Evolutionary conservation across 352 stramenopile genomes (phyloP).

Genomic region (Globisporangium paddicum): DNA sequence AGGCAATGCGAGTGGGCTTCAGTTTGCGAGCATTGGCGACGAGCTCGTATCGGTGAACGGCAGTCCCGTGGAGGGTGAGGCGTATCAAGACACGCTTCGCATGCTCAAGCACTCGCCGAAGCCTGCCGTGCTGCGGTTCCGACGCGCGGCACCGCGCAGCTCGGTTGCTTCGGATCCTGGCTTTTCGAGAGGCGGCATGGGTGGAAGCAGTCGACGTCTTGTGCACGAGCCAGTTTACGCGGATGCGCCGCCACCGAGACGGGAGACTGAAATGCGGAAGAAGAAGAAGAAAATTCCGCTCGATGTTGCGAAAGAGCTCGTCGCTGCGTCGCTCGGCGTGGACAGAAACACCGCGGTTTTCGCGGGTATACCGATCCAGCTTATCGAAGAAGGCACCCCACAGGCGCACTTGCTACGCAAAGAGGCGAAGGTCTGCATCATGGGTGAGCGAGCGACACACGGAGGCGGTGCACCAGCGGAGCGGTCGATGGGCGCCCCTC

Average conservation of each 20-base stretch:
- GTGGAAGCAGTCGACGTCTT: slow-evolving; percentile 22
- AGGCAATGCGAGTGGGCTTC: slow-evolving; percentile 71
- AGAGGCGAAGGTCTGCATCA: slow-evolving; percentile 78
- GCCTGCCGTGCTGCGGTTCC: slow-evolving; percentile 76
- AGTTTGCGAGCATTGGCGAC: slow-evolving; percentile 79
- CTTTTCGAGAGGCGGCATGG: slow-evolving; percentile 34
- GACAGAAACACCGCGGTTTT: slow-evolving; percentile 66
- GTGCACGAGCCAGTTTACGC: slow-evolving; percentile 36
- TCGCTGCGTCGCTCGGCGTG: slow-evolving; percentile 70
- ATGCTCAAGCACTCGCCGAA: slow-evolving; percentile 88
- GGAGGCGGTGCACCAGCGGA: not conserved
- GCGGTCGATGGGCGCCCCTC: not conserved
- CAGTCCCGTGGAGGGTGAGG: slow-evolving; percentile 66
- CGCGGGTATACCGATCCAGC: slow-evolving; percentile 62
- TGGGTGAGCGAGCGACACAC: slow-evolving; percentile 15
- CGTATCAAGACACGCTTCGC: slow-evolving; percentile 80
- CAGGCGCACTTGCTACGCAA: slow-evolving; percentile 78
- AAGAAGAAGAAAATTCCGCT: slow-evolving; percentile 82
- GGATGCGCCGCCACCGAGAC: slow-evolving; percentile 8
- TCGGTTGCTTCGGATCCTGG: slow-evolving; percentile 57
- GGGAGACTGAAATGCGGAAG: slow-evolving; percentile 35
- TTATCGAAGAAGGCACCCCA: slow-evolving; percentile 72
- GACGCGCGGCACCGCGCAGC: slow-evolving; percentile 55
- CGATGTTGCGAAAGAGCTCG: slow-evolving; percentile 73
- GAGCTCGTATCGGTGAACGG: slow-evolving; percentile 85